phyloP scores from a whole-genome alignment of 2,329 filamentous ascomycete genomes.

The Didymella glomerata region DNA sequence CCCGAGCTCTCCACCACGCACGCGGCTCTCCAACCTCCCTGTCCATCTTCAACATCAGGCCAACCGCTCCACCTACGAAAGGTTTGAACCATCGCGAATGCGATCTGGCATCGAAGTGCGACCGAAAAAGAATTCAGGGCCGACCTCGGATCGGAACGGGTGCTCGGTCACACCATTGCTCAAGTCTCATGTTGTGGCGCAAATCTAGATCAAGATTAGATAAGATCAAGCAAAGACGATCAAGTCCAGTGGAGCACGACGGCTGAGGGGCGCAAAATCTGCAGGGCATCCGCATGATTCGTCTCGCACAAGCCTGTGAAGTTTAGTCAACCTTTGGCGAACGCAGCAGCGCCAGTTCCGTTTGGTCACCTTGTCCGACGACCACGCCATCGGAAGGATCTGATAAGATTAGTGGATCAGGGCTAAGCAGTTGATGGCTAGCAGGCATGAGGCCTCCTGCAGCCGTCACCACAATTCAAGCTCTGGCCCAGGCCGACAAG shows the following conservation, averaged over 20 bases:
- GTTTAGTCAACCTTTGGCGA: neutral
- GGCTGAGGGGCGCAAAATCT: slow-evolving; percentile 12
- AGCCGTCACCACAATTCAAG: slow-evolving; percentile 21
- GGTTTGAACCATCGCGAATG: neutral
- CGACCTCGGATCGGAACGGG: slow-evolving; percentile 9
- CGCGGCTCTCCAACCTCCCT: neutral
- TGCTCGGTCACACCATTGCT: neutral
- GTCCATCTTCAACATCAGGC: neutral
- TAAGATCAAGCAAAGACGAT: slow-evolving; percentile 19
- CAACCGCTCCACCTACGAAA: neutral
- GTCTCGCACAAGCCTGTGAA: slow-evolving; percentile 1
- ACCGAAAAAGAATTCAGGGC: neutral
- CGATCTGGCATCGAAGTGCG: neutral
- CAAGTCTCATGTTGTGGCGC: slow-evolving; percentile 15
- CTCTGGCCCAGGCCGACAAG: slow-evolving; percentile 24
- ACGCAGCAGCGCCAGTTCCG: neutral
- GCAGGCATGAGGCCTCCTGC: slow-evolving; percentile 19
- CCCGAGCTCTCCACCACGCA: slow-evolving; percentile 8
- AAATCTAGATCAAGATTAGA: slow-evolving; percentile 32
- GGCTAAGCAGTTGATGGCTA: slow-evolving; percentile 17
- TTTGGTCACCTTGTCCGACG: slow-evolving; percentile 9
- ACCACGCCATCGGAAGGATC: slow-evolving; percentile 21
- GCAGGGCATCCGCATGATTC: neutral
- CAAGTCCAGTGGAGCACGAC: slow-evolving; percentile 3
- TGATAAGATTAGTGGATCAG: slow-evolving; percentile 27